Base-by-base conservation (phyloP, 2,329 filamentous ascomycete species). In the Pezizomycotina sp. region DNA sequence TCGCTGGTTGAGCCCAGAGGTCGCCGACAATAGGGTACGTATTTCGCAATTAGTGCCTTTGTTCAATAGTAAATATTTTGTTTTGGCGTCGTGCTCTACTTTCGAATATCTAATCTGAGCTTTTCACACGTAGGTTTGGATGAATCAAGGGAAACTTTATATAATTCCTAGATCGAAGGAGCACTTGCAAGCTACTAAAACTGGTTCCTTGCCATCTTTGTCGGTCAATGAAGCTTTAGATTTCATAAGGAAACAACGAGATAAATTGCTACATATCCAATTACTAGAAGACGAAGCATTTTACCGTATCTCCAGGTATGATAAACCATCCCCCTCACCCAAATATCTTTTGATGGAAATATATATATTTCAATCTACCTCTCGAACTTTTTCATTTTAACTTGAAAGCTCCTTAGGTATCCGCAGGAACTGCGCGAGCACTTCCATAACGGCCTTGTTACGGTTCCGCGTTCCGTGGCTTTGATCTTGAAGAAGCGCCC, bases 201-300 rank as follows among this genome's bases (percentile, higher is more conserved):
- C 36, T 12, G 41, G 41, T 8, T 37, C 34, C 34, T 53, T 56
- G n/a, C 58, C 53, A 45, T 55, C 59, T 1, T 57, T 93, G 7
- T 65, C 68, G 0, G 60, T 89, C 4, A 47, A 62, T 9, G 69
- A 80, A 43, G 80, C 84, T 3, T 60, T 77, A 13, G 52, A 58
- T 1, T 66, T 69, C 26, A 66, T 93, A 36, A 60, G 59, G 33
- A 58, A 62, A 29, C 38, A 28, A 24, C 38, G 42, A 4, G 66
- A 63, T 1, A 60, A 63, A 3, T 63, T 91, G 8, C 62, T 86
- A 27, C 70, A 80, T 48, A 84, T 80, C 1, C 62, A 69, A 1
- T 68, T 74, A 13, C 68, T 95, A 30, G 78, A 95, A 57, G 70
- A 75, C 36, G 86, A 95, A 57, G 83, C 86, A 3, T 93, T 98